Base-by-base conservation (phyloP, 208 protist species). In the Trypanosoma lewisi region DNA sequence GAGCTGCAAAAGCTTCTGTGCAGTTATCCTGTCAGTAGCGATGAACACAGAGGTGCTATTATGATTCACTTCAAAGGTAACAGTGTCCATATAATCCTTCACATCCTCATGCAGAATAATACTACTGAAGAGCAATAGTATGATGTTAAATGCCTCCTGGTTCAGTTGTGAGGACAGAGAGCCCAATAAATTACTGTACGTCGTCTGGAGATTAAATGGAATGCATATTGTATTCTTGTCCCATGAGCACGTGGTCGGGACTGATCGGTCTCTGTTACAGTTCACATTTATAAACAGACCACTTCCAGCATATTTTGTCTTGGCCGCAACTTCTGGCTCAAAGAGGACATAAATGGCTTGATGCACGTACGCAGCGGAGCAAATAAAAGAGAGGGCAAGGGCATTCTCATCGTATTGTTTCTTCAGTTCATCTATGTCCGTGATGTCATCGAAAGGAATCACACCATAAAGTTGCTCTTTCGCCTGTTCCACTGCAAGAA, bases 181-280 rank as follows among this genome's bases (percentile, higher is more conserved):
- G 16, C 77, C 82, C 12, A 83, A 68, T 23, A 93, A 72, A 41
- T 77, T 76, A 19, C 61, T 66, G 61, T 88, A 83, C 12, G 70
- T 82, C 3, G 86, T 84, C 37, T 81, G 80, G 2, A 93, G 67
- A 2, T 71, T 79, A 11, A 90, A 73, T 9, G 86, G 86, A 31
- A 93, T 77, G 65, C 78, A 86, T 11, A 90, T 64, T 31, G 60
- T 82, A 48, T 64, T 54, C 19, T 61, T 52, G 0, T 74, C 54
- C 86, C 86, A 93, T 37, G 75, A 78, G 58, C 82, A 89, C 37
- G 79, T 74, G 4, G 81, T 85, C 33, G 86, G 82, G 34, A 89
- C 83, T 1, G 75, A 81, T n/a, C 53, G 27, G 53, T 88, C 79
- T 50, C 80, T 75, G 39, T 71, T 57, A 59, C 77, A 84, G 44